phyloP scores from a whole-genome alignment of 768 basidiomycete genomes.

The Tulasnella sp. region DNA sequence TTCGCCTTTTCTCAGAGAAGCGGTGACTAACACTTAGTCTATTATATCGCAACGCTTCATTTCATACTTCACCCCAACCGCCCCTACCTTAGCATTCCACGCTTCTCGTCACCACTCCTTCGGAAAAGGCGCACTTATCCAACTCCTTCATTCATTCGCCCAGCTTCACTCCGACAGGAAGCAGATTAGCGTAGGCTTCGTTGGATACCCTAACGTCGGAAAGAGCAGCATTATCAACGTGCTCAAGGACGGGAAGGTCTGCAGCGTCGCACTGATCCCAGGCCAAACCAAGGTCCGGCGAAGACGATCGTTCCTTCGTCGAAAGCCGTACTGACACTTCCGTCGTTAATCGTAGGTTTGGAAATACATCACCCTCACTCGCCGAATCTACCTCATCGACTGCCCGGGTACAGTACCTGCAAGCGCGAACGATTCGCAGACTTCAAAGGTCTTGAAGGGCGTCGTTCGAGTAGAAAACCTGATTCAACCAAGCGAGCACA shows the following conservation, averaged over 20 bases:
- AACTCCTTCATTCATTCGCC: conserved; percentile 93
- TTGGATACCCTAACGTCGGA: conserved; percentile 98
- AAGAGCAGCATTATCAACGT: conserved; percentile 99
- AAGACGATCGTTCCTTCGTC: not conserved
- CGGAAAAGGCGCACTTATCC: conserved; percentile 97
- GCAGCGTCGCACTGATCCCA: conserved; percentile 93
- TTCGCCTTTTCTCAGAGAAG: not conserved
- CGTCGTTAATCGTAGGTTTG: conserved; percentile 60
- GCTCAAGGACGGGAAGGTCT: conserved; percentile 96
- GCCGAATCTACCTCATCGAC: conserved; percentile 97
- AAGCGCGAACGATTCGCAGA: conserved; percentile 87
- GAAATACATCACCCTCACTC: conserved; percentile 98
- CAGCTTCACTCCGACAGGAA: conserved; percentile 98
- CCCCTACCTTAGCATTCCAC: conserved; percentile 97
- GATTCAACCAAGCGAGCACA: conserved; percentile 88
- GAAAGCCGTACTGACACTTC: not conserved
- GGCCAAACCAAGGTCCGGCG: conserved; percentile 85
- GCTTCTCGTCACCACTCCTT: conserved; percentile 99
- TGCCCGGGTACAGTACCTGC: conserved; percentile 98
- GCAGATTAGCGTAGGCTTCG: conserved; percentile 96
- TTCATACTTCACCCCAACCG: conserved; percentile 89
- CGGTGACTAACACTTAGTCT: not conserved
- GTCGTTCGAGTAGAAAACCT: conserved; percentile 96
- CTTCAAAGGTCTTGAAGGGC: conserved; percentile 92
- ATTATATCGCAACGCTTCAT: conserved; percentile 83